Evolutionary conservation across 345 rosid genomes (phyloP).

Genomic region (Angophora floribunda): DNA sequence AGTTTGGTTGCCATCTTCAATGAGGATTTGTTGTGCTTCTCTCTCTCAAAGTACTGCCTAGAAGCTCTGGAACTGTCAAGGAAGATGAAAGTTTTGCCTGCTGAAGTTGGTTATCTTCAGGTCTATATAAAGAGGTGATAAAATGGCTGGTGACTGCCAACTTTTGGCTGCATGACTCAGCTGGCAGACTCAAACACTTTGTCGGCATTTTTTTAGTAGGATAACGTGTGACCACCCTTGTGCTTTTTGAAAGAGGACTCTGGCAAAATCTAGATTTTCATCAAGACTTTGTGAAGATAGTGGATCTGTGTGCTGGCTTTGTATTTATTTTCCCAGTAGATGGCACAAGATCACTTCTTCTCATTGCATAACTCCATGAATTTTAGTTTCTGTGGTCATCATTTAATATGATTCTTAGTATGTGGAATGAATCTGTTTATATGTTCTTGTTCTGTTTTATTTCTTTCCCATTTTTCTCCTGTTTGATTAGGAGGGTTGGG

Average conservation of each 20-base stretch:
- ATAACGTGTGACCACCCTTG: background rate
- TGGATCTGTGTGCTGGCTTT: background rate
- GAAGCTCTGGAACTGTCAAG: background rate
- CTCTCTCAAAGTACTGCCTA: background rate
- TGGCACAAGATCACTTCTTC: background rate
- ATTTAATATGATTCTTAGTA: background rate
- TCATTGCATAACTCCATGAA: background rate
- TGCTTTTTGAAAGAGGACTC: background rate
- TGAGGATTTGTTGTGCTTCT: background rate
- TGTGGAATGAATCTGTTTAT: background rate
- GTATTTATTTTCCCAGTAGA: background rate
- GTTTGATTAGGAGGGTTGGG: background rate
- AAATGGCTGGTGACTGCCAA: background rate
- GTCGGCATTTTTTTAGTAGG: background rate
- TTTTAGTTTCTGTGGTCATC: background rate
- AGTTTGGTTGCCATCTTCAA: background rate
- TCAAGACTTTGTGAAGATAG: background rate
- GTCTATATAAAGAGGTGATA: background rate
- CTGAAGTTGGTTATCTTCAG: background rate
- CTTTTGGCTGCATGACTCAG: constrained; percentile 1
- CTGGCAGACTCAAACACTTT: background rate
- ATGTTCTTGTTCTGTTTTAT: background rate
- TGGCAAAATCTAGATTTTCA: background rate
- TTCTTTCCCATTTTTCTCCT: background rate
- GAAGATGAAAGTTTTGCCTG: background rate